Conservation (phyloP, 441 rosid species). For the Populus hybrid region DNA sequence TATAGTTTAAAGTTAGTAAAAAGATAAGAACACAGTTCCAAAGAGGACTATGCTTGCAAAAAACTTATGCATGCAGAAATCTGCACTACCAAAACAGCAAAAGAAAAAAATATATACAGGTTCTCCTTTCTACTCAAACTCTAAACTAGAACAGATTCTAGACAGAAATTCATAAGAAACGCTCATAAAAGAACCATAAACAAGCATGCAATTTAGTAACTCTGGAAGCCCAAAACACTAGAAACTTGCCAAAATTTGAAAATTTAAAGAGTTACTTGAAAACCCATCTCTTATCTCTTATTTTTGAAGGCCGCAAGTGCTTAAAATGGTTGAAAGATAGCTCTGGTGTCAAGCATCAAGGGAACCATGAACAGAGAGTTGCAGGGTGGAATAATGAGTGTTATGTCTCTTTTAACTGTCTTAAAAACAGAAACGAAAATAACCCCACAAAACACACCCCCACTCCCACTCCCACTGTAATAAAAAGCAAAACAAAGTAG, state of each 20-base stretch:
- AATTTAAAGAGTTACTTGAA: conserved; percentile 13
- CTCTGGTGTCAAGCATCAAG: conserved; percentile 53
- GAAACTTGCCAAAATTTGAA: conserved; percentile 22
- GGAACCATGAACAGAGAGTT: conserved; percentile 46
- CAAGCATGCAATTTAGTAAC: conserved; percentile 16
- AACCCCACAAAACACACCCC: neutral
- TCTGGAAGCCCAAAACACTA: conserved; percentile 23
- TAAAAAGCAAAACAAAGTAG: conserved; percentile 25
- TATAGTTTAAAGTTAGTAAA: neutral
- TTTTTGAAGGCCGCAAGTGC: conserved; percentile 24
- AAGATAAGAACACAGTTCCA: neutral
- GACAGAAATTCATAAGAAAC: conserved; percentile 10
- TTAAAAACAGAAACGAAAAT: conserved; percentile 11
- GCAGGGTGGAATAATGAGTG: conserved; percentile 30
- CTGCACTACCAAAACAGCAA: neutral
- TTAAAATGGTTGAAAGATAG: conserved; percentile 41
- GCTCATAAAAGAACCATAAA: neutral
- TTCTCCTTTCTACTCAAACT: neutral
- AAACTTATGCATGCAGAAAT: neutral
- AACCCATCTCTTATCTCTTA: conserved; percentile 34
- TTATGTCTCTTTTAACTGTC: conserved; percentile 25
- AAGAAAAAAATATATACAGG: conserved; percentile 9
- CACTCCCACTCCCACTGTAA: neutral
- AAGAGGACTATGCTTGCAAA: neutral
- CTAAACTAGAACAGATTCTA: conserved; percentile 20